phyloP scores from a whole-genome alignment of 495 filamentous ascomycete genomes.

The Cercophora samala region DNA sequence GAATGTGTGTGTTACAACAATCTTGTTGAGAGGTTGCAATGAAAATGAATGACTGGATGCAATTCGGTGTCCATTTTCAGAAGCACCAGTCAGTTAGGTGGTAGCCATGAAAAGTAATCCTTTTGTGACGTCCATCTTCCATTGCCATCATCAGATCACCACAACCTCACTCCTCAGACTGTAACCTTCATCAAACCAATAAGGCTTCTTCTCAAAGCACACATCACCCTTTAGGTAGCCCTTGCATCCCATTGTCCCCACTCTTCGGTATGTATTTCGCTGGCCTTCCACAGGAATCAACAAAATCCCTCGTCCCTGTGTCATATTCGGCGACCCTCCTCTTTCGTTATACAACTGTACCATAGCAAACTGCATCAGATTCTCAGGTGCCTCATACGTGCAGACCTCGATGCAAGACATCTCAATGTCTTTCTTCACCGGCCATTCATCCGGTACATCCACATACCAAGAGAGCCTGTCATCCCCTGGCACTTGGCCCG shows the following conservation, averaged over 20 bases:
- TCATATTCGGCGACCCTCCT: background rate
- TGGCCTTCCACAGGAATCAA: background rate
- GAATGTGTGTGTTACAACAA: no score
- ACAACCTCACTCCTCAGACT: background rate
- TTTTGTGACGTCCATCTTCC: background rate
- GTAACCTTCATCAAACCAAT: background rate
- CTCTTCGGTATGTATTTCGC: background rate
- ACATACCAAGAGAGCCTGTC: background rate
- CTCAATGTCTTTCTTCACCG: background rate
- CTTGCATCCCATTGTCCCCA: background rate
- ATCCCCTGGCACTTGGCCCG: background rate
- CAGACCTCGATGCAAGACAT: background rate
- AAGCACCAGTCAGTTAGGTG: no score
- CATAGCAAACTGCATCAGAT: background rate
- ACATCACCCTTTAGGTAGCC: background rate
- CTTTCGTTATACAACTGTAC: background rate
- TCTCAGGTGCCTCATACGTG: background rate
- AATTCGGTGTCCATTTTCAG: no score
- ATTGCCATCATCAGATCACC: background rate
- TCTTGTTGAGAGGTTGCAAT: no score
- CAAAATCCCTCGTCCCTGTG: background rate
- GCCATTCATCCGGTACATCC: background rate
- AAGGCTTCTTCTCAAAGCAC: background rate
- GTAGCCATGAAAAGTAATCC: background rate
- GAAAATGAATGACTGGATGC: no score